phyloP scores from a whole-genome alignment of 148 eudicot species.

The Cornus kousa region DNA sequence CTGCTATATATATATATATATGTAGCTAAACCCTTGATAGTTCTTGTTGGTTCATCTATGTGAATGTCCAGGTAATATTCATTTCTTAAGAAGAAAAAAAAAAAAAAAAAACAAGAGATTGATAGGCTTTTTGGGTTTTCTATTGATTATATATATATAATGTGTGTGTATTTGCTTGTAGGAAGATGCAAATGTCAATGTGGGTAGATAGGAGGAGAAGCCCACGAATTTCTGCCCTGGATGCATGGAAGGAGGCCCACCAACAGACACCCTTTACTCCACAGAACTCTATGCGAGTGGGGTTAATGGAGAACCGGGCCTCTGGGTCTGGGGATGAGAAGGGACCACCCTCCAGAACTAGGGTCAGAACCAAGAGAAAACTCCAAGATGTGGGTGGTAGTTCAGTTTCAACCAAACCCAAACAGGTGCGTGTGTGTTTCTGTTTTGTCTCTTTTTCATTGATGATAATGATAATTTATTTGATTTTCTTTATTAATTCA shows the following conservation, averaged over 20 bases:
- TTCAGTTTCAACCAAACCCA: neutral
- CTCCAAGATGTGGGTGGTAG: constrained; percentile 1
- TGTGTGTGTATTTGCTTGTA: neutral
- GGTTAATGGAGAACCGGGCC: too few species aligned
- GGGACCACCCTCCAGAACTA: constrained; percentile 5
- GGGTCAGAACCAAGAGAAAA: constrained; percentile 25
- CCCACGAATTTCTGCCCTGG: constrained; percentile 38
- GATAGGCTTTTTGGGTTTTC: neutral
- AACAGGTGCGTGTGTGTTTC: neutral
- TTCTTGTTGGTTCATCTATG: neutral
- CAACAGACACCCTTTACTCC: neutral
- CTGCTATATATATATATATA: neutral
- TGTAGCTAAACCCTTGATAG: neutral
- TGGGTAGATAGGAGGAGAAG: constrained; percentile 37
- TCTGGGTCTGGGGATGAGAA: neutral
- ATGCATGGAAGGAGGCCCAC: constrained; percentile 13
- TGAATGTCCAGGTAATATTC: neutral
- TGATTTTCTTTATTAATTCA: neutral
- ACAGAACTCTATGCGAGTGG: neutral
- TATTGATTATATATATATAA: neutral
- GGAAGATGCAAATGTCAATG: constrained; percentile 15
- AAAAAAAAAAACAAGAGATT: neutral
- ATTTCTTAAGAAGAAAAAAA: too few species aligned
- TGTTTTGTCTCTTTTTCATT: neutral
- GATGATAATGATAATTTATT: neutral